Conservation (phyloP, 495 filamentous ascomycete genomes). For the Penicillium soppii region DNA sequence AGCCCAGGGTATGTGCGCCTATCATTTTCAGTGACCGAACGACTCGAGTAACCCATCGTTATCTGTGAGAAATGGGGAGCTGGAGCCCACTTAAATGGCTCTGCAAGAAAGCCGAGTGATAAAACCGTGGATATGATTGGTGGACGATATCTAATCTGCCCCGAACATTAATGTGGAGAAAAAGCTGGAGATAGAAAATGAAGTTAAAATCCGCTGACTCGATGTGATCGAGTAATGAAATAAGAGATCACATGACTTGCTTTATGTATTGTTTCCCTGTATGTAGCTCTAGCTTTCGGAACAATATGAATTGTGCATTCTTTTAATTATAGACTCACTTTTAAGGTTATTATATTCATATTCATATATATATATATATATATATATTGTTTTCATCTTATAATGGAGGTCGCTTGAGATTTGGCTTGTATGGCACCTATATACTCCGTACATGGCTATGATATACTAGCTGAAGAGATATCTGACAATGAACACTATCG, state of each 20-base stretch:
- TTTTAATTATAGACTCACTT: too few species aligned
- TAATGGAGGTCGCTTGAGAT: too few species aligned
- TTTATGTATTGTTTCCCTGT: too few species aligned
- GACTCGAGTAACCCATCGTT: constrained; percentile 24
- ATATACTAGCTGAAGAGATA: too few species aligned
- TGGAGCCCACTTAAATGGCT: not conserved
- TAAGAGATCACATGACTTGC: not conserved
- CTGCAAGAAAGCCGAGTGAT: not conserved
- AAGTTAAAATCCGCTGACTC: constrained; percentile 32
- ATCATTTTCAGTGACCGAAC: constrained; percentile 25
- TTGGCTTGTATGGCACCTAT: too few species aligned
- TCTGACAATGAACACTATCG: too few species aligned
- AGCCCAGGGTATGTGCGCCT: not conserved
- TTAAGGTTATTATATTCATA: too few species aligned
- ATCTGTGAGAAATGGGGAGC: constrained; percentile 14
- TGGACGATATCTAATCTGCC: constrained; percentile 13
- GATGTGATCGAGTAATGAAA: constrained; percentile 43
- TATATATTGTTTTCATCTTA: too few species aligned
- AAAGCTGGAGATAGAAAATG: constrained; percentile 11
- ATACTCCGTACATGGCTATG: too few species aligned
- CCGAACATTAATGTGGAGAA: constrained; percentile 17
- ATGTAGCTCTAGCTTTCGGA: too few species aligned
- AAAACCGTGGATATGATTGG: not conserved
- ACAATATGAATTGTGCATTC: too few species aligned
- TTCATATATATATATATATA: too few species aligned